Evolutionary conservation across 352 stramenopile species (phyloP).

Genomic region (Pythium sukuiense): DNA sequence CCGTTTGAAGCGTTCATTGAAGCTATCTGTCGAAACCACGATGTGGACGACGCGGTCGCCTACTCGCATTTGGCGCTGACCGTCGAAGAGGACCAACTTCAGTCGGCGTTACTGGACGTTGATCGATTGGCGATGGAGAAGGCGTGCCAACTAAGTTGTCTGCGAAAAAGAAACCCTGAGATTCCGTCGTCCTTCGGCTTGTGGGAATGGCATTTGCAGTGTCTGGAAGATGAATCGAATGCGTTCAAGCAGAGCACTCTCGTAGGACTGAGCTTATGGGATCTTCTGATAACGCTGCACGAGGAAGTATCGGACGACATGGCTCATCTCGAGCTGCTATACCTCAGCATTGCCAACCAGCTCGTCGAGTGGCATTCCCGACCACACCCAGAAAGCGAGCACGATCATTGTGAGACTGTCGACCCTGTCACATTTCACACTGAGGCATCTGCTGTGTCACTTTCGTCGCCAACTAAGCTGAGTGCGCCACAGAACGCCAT

Average conservation of each 20-base stretch:
- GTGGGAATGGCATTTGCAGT: neutral
- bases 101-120: neutral
- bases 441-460: neutral
- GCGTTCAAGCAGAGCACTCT: neutral
- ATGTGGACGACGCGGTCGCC: neutral
- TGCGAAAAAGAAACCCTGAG: neutral
- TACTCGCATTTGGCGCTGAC: neutral
- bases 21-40: neutral
- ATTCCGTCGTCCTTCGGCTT: neutral
- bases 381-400: neutral
- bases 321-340: neutral
- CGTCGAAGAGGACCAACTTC: neutral
- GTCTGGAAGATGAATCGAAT: neutral
- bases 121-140: neutral
- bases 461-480: neutral
- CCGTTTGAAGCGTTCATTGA: neutral
- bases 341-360: neutral
- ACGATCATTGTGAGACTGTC: neutral
- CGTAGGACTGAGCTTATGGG: neutral
- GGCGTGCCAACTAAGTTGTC: neutral
- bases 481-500: constrained; percentile 8
- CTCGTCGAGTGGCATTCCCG: neutral
- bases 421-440: neutral
- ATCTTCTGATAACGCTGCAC: neutral
- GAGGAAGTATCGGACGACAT: neutral